These are phyloP conservation scores for Castanea mollissima DNA, from an alignment of 306 rosid species.

Conservation along the genomic window DNA sequence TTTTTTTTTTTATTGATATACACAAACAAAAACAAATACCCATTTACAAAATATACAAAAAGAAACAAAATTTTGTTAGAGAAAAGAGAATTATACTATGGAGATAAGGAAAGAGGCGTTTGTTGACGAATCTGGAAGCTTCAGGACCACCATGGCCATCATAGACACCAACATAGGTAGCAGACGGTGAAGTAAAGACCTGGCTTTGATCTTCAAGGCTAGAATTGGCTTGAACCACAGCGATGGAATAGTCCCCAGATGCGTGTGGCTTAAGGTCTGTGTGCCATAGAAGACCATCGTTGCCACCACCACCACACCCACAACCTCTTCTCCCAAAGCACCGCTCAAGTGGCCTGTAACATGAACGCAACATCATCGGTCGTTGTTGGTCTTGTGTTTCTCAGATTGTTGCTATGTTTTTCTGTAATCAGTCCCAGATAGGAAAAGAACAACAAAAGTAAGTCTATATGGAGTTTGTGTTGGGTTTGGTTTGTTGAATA, in stretches of 20 bases:
- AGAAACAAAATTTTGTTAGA: too few relatives aligned
- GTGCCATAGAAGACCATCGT: conserved; percentile 81
- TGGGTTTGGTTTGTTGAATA: not conserved
- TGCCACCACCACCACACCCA: conserved; percentile 22
- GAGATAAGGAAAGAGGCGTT: conserved; percentile 62
- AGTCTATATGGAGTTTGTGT: not conserved
- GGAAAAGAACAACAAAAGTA: too few relatives aligned
- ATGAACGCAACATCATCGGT: conserved; percentile 53
- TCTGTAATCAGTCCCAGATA: not conserved
- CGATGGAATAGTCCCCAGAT: conserved; percentile 93
- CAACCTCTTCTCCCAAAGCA: conserved; percentile 45
- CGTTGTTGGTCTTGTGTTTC: not conserved
- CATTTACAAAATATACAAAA: not conserved
- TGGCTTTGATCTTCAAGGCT: conserved; percentile 94
- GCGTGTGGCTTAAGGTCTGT: conserved; percentile 81
- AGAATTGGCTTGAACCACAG: conserved; percentile 90
- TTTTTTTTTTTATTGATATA: not conserved
- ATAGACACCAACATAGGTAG: conserved; percentile 81
- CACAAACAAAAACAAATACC: not conserved
- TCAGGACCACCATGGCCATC: conserved; percentile 99
- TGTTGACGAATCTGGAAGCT: conserved; percentile 89
- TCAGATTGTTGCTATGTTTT: not conserved
- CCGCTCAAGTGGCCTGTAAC: conserved; percentile 46
- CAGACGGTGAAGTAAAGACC: conserved; percentile 78
- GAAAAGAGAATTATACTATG: conserved; percentile 46